Evolutionary conservation across 495 filamentous ascomycete genomes (phyloP).

Genomic region (Aspergillus sclerotioniger): DNA sequence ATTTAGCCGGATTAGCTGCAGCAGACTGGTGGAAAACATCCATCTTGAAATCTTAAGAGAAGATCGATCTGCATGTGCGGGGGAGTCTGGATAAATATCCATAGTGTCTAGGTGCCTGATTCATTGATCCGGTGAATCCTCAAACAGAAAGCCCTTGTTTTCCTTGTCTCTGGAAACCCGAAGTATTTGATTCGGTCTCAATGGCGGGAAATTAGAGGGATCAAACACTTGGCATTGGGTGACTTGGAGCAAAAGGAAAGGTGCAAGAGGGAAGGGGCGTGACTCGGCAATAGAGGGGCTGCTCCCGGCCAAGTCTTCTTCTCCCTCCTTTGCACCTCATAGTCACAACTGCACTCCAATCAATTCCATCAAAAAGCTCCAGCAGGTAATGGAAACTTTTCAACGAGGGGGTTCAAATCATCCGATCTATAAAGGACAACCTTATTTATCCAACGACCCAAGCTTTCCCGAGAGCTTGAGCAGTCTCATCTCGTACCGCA

Average conservation of each 20-base stretch:
- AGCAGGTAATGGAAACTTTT: background rate
- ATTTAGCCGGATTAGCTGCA: slow-evolving; percentile 4
- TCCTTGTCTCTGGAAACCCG: background rate
- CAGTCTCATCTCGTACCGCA: background rate
- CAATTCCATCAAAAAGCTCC: background rate
- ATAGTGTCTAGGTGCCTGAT: background rate
- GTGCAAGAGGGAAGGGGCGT: background rate
- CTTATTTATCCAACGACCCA: background rate
- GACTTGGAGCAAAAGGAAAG: background rate
- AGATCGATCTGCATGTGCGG: background rate
- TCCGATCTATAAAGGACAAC: background rate
- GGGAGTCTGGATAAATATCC: background rate
- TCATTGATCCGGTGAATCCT: slow-evolving; percentile 1
- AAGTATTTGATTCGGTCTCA: background rate
- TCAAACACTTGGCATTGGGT: background rate
- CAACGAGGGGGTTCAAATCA: background rate
- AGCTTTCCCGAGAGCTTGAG: background rate
- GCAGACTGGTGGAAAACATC: background rate
- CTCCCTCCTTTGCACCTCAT: background rate
- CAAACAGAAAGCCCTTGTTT: background rate
- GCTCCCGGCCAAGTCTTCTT: background rate
- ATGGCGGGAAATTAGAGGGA: no score
- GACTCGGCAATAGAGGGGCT: background rate
- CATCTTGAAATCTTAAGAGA: background rate
- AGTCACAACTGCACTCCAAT: background rate